Conservation (phyloP, 768 basidiomycete genomes). For the Suillus luteus region DNA sequence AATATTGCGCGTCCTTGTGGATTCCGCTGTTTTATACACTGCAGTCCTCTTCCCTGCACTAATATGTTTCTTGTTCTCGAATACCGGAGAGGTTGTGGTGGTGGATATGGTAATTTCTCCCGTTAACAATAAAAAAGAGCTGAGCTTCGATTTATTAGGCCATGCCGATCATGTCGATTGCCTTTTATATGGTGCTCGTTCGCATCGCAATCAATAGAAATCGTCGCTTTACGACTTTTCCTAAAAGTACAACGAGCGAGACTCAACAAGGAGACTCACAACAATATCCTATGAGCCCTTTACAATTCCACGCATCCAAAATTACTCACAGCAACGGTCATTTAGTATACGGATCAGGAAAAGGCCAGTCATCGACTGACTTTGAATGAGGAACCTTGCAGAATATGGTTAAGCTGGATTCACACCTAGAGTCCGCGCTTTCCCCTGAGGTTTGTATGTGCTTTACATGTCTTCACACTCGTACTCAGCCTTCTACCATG, state of each 20-base stretch:
- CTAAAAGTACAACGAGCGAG: neutral
- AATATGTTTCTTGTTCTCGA: neutral
- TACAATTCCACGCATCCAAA: neutral
- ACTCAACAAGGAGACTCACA: neutral
- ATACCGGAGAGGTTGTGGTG: neutral
- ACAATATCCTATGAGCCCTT: neutral
- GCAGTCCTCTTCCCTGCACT: neutral
- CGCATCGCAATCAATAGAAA: neutral
- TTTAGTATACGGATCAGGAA: neutral
- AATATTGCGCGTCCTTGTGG: neutral
- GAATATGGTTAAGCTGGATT: neutral
- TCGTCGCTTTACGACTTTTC: neutral
- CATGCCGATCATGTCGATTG: slow-evolving; percentile 1
- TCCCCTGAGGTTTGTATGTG: neutral
- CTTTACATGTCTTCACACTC: neutral
- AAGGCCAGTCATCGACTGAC: neutral
- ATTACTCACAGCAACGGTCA: neutral
- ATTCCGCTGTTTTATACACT: neutral
- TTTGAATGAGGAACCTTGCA: neutral
- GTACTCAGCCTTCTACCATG: neutral
- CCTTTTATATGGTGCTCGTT: neutral
- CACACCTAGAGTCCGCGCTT: neutral
- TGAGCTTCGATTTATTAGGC: neutral
- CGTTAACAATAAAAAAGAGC: too few relatives aligned
- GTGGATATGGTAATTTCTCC: neutral